These are phyloP conservation scores for Ganoderma meredithae DNA, from an alignment of 1,284 basidiomycete genomes.

Conservation along the genomic window DNA sequence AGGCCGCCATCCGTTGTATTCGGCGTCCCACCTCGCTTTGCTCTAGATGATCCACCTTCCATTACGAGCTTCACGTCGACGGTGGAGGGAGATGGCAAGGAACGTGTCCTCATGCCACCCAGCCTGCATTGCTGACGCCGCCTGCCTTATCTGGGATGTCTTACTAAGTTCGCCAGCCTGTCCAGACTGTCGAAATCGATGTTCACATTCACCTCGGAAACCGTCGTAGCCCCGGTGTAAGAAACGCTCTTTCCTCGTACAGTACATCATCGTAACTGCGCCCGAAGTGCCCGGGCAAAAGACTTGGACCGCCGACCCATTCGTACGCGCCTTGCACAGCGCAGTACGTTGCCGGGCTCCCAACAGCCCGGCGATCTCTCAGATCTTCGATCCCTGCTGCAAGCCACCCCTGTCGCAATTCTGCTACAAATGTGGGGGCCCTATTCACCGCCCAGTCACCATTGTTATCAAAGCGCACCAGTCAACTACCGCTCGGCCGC, in stretches of 20 bases:
- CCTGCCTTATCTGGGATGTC: conserved; percentile 22
- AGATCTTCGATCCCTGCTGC: not conserved
- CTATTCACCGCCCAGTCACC: conserved; percentile 1
- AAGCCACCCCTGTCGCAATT: not conserved
- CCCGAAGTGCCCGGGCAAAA: conserved; percentile 25
- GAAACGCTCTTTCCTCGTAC: not conserved
- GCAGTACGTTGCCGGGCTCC: not conserved
- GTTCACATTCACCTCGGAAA: not conserved
- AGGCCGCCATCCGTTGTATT: conserved; percentile 11
- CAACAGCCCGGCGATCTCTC: not conserved
- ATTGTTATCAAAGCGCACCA: not conserved
- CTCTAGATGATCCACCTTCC: not conserved
- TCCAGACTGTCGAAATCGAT: not conserved
- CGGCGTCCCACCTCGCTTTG: not conserved
- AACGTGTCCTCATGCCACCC: not conserved
- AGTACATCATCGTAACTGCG: conserved; percentile 4
- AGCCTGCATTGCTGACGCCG: conserved; percentile 15
- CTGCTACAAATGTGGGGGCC: not conserved
- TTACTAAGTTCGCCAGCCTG: not conserved
- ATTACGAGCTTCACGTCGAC: not conserved
- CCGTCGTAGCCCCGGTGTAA: not conserved
- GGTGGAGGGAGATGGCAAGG: not conserved
- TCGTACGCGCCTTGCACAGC: conserved; percentile 19
- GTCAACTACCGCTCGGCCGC: not conserved
- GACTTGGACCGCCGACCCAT: conserved; percentile 20